Evolutionary conservation across 1,284 basidiomycete species (phyloP).

Genomic region (Bondarzewia mesenterica): DNA sequence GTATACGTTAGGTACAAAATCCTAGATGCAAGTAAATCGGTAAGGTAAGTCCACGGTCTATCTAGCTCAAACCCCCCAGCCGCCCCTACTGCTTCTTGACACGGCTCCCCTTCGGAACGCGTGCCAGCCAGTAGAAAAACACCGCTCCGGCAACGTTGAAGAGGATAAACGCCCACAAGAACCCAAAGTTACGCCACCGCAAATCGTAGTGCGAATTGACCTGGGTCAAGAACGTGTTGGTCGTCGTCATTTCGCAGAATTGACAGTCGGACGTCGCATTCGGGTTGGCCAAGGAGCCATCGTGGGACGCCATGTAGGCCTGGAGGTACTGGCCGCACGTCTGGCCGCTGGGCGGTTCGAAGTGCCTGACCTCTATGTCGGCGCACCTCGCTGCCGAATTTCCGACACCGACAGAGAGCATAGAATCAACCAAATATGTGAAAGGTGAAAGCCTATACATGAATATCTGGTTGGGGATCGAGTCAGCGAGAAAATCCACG

Average conservation of each 20-base stretch:
- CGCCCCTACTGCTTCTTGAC: no score
- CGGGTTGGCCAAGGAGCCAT: constrained; percentile 63
- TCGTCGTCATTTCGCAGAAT: constrained; percentile 45
- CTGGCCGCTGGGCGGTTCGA: constrained; percentile 51
- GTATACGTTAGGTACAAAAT: no score
- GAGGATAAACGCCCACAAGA: no score
- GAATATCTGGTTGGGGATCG: constrained; percentile 9
- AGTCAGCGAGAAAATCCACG: no score
- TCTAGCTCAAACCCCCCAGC: no score
- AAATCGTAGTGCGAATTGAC: constrained; percentile 44
- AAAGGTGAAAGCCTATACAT: constrained; percentile 39
- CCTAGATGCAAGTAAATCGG: no score
- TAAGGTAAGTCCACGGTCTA: no score
- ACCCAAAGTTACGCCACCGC: constrained; percentile 43
- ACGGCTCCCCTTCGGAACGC: no score
- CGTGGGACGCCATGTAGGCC: constrained; percentile 40
- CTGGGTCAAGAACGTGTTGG: constrained; percentile 25
- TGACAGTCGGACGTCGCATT: constrained; percentile 30
- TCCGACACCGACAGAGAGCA: constrained; percentile 12
- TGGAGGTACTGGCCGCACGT: constrained; percentile 53
- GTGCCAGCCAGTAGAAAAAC: no score
- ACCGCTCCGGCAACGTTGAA: no score
- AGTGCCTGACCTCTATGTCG: constrained; percentile 39
- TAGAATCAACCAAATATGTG: constrained; percentile 23
- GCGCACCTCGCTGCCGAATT: constrained; percentile 40